These are phyloP conservation scores for Aspergillus floridensis DNA, from an alignment of 2,329 filamentous ascomycete species.

Conservation along the genomic window DNA sequence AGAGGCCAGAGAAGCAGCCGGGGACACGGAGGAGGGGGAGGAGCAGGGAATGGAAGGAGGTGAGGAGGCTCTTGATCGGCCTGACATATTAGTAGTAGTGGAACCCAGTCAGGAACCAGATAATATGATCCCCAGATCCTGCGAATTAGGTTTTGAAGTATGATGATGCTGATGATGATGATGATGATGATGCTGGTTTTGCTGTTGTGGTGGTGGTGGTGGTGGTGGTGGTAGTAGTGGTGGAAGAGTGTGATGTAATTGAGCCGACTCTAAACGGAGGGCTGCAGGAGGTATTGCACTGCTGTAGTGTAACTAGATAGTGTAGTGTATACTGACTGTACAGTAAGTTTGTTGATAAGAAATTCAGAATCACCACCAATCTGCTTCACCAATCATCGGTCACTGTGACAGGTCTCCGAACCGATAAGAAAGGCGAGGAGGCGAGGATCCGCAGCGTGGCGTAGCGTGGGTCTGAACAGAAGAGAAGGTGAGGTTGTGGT, in stretches of 20 bases:
- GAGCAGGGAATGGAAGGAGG: background rate
- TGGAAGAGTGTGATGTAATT: background rate
- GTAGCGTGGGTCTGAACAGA: background rate
- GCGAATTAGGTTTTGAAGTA: background rate
- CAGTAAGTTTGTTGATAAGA: background rate
- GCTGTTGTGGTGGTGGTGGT: background rate
- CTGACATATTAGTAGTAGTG: slow-evolving; percentile 3
- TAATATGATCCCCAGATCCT: background rate
- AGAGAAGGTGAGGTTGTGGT: background rate
- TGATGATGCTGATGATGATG: background rate
- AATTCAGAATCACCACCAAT: background rate
- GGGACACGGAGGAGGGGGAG: background rate
- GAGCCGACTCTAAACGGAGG: background rate
- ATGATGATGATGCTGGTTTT: no score
- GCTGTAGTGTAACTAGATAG: no score
- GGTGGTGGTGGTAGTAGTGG: background rate
- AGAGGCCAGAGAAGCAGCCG: background rate
- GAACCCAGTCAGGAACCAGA: background rate
- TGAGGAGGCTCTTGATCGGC: slow-evolving; percentile 1
- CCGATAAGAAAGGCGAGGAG: background rate
- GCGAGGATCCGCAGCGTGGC: background rate
- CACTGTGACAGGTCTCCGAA: background rate
- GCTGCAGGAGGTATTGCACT: background rate
- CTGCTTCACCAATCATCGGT: background rate
- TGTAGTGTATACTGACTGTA: background rate